Conservation (phyloP, 1,284 basidiomycete genomes). For the Apiotrichum brassicae region DNA sequence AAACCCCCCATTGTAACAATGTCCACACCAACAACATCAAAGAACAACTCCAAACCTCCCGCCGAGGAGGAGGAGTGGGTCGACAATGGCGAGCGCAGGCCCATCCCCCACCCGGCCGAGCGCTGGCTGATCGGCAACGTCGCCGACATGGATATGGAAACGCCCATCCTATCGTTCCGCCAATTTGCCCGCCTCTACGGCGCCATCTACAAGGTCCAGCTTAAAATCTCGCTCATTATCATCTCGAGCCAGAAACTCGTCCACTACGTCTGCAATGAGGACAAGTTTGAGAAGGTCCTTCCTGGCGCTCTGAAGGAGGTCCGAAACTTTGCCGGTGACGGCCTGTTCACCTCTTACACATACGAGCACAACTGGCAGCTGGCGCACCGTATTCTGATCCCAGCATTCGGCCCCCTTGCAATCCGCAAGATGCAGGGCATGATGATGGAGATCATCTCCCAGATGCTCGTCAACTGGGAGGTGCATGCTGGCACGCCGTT, state of each 20-base stretch:
- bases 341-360: conserved; percentile 42
- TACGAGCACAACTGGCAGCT: conserved; percentile 52
- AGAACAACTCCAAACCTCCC: not conserved
- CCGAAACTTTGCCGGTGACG: conserved; percentile 51
- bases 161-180: conserved; percentile 35
- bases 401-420: conserved; percentile 52
- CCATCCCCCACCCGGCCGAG: conserved; percentile 13
- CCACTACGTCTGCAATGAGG: conserved; percentile 51
- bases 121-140: conserved; percentile 45
- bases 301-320: conserved; percentile 45
- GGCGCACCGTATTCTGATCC: conserved; percentile 54
- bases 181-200: conserved; percentile 37
- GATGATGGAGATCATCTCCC: conserved; percentile 52
- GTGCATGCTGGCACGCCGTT: conserved; percentile 17
- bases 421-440: conserved; percentile 51
- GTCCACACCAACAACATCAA: not conserved
- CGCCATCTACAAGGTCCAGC: conserved; percentile 11
- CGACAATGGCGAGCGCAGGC: not conserved
- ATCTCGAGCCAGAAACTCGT: conserved; percentile 48
- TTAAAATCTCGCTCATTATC: conserved; percentile 24
- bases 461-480: conserved; percentile 45
- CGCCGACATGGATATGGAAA: conserved; percentile 18
- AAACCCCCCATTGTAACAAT: not conserved
- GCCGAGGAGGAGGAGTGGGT: not conserved
- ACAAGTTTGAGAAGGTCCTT: conserved; percentile 50